Evolutionary conservation across 1,284 basidiomycete genomes (phyloP).

Genomic region (Exobasidium cylindrosporum): DNA sequence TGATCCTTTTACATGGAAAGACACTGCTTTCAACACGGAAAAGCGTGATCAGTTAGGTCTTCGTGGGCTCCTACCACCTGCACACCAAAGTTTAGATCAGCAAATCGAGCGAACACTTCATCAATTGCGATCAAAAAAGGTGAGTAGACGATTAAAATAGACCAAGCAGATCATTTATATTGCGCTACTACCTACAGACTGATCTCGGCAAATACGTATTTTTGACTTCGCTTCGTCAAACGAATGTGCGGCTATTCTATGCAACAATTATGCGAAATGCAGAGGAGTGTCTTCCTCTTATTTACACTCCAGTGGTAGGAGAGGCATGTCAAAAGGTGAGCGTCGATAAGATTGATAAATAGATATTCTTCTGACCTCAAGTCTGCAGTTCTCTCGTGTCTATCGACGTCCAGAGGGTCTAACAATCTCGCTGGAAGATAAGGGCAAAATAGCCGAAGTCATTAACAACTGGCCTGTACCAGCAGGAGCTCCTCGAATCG

Average conservation of each 20-base stretch:
- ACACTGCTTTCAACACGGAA: constrained; percentile 66
- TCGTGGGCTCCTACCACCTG: constrained; percentile 67
- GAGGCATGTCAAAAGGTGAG: constrained; percentile 78
- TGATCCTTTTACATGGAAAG: constrained; percentile 19
- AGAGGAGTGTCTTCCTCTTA: constrained; percentile 64
- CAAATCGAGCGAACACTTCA: constrained; percentile 66
- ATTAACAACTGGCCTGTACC: constrained; percentile 72
- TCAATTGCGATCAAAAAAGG: constrained; percentile 72
- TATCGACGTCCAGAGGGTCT: constrained; percentile 71
- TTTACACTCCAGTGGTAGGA: constrained; percentile 85
- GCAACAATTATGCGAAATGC: constrained; percentile 61
- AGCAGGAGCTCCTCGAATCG: constrained; percentile 50
- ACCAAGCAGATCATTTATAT: background rate
- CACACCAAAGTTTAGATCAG: constrained; percentile 59
- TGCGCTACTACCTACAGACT: constrained; percentile 48
- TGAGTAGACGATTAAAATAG: constrained; percentile 36
- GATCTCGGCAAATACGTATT: constrained; percentile 78
- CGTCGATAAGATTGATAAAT: background rate
- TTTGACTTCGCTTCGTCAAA: constrained; percentile 69
- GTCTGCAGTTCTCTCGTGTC: constrained; percentile 60
- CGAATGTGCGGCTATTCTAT: constrained; percentile 73
- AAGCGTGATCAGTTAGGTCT: constrained; percentile 72
- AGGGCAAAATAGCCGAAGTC: constrained; percentile 70
- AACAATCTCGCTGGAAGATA: constrained; percentile 62
- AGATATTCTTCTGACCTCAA: too few species aligned